Conservation (phyloP, 139 green algal species). For the Volvox africanus region DNA sequence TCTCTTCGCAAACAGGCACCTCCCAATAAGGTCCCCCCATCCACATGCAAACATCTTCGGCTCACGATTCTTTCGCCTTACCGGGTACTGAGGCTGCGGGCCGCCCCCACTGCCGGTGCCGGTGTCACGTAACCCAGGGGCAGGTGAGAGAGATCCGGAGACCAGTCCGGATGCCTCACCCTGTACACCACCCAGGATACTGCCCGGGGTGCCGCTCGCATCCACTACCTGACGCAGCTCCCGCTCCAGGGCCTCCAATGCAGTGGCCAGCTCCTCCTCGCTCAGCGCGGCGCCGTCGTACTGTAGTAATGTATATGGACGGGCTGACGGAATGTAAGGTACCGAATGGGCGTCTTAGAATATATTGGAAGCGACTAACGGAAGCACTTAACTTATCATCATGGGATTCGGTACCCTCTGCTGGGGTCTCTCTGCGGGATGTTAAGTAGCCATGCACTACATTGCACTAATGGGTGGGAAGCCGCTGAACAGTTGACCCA, state of each 20-base stretch:
- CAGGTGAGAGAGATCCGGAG: not conserved
- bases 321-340: not conserved
- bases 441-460: no score
- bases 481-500: no score
- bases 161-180: not conserved
- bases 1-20: not conserved
- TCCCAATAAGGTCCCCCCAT: not conserved
- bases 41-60: no score
- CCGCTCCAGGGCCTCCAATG: not conserved
- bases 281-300: not conserved
- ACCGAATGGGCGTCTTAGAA: not conserved
- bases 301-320: not conserved
- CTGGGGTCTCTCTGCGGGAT: no score
- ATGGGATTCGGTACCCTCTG: no score
- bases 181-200: not conserved
- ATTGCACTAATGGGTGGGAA: no score
- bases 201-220: not conserved
- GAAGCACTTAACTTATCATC: not conserved
- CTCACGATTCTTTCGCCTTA: not conserved
- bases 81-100: not conserved
- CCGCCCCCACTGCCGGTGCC: not conserved
- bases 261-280: constrained; percentile 6
- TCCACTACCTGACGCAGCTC: not conserved
- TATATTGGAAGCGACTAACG: no score
- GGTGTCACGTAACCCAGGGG: not conserved